Base-by-base conservation (phyloP, 2,329 filamentous ascomycete genomes). In the Phaeosphaeria sp. region DNA sequence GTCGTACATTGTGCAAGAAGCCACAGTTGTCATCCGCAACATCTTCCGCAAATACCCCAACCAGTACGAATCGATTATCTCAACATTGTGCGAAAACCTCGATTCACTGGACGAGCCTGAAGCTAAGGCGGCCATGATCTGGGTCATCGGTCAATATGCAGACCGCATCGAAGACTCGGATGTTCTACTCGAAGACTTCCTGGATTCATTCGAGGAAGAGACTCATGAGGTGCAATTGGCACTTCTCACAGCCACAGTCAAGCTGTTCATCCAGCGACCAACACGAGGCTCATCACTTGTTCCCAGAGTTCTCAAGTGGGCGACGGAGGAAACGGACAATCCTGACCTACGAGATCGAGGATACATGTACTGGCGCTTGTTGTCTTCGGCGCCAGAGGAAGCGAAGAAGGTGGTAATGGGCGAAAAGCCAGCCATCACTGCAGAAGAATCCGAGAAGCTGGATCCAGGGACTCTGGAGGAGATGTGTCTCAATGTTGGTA, bases 1-100 rank as follows among this genome's bases (percentile, higher is more conserved):
- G 53, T 96, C 93, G 0, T 99, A 99, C 74, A 99, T 99, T 66
- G 95, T 99, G 1, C 95, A 99, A 79, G 95, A 99, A 82, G 95
- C 95, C 17, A 99, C 95, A 0, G 95, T 99, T 5, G 95, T 99
- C 24, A 99, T 99, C 74, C 91, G 93, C 66, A 99, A 99, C 77
- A 99, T 99, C 72, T 99, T 99, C 85, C 90, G 95, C 67, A 98
- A 98, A 80, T 99, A 99, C 72, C 95, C 95, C 8, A 97, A 99
- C 75, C 92, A 97, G 76, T 99, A 99, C 78, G 95, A 99, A 78
- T 94, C 91, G 60, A 98, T 99, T 77, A 99, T 99, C 72, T 90
- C 91, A 50, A 96, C 93, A 1, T 84, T 99, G 0, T 98, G 96
- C 79, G 93, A 97, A 75, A 94, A 99, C 70, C 87, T 99, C 22